Base-by-base conservation (phyloP, 2,329 filamentous ascomycete species). In the Intubia oerlemansii region DNA sequence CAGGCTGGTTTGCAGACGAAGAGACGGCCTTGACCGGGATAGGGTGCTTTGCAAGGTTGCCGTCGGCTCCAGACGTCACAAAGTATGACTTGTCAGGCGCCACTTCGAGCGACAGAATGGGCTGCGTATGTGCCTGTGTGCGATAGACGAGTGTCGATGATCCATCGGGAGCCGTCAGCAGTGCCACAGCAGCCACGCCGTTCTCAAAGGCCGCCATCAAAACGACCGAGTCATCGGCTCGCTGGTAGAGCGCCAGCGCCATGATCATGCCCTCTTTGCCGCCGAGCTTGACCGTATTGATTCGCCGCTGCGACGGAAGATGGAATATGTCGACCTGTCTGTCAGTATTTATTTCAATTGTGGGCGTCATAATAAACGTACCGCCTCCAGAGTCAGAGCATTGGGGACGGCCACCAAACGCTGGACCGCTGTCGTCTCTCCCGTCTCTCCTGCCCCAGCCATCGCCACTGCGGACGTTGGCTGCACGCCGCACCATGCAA, bases 161-260 rank as follows among this genome's bases (percentile, higher is more conserved):
- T 12, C 45, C 39, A 46, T 37, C 23, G 7, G 23, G 45, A 47
- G 17, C 45, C 47, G 18, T 50, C 47, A 70, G 62, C 17, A 61
- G 52, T 37, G 73, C 68, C 1, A 81, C 66, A 30, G 71, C 67
- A 2, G 68, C 69, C 30, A 74, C 62, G 2, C 88, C 88, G 41
- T 79, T 81, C 50, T 98, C 88, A 46, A 88, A 93, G 9, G 76
- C 85, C 3, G 73, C 70, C 8, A 77, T 51, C 6, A 92, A 64
- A 2, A 85, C 51, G 12, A 37, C 27, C 2, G 23, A 16, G 10
- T 17, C 23, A 13, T 14, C 48, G 45, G 10, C 46, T 49, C 20
- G 52, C 38, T 5, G 48, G 33, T 76, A 59, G 4, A 85, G 48
- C 7, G 59, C 53, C 12, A 93, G 51, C 5, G 78, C 70, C 88